Base-by-base conservation (phyloP, 192 early-diverging fungal genomes). In the Backusella tuberculispora region DNA sequence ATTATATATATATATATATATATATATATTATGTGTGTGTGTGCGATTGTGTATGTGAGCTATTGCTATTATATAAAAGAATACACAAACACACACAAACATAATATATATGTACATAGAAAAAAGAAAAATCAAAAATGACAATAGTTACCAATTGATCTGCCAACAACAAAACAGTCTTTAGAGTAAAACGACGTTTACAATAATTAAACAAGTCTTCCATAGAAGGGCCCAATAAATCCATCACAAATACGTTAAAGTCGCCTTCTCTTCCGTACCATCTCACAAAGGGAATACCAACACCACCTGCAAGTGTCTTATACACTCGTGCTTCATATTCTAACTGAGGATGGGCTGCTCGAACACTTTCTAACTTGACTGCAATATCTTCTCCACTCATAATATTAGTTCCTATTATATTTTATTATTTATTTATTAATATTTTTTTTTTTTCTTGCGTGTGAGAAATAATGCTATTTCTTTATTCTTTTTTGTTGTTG, bases 291-390 rank as follows among this genome's bases (percentile, higher is more conserved):
- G 95, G 94, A 73, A 96, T 93, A 44, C 95, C 95, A 69, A 94
- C 92, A 66, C 96, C 97, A 46, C 97, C 97, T 6, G 96, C 96
- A 73, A 99, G 85, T 17, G 92, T 88, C 83, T 95, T 95, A 88
- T 98, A 98, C 46, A 99, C 96, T 80, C 92, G 88, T 63, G 95
- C 92, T 82, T 99, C 98, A 80, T 98, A 98, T 84, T 99, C 97
- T 24, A 99, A 85, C 80, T 99, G 98, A 71, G 98, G 98, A 77
- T 99, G 98, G 81, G 94, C 93, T 60, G 97, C 95, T 85, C 92
- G 92, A 66, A 94, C 91, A 42, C 90, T 89, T 84, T 99, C 98
- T 60, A 98, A 85, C 88, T 99, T 99, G 80, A 98, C 95, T 41
- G 96, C 98, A 26, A 99, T 95, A 79, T 99, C 98, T 82, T 99